These are phyloP conservation scores for Capsicum pubescens DNA, from an alignment of 257 asterid species.

Conservation along the genomic window DNA sequence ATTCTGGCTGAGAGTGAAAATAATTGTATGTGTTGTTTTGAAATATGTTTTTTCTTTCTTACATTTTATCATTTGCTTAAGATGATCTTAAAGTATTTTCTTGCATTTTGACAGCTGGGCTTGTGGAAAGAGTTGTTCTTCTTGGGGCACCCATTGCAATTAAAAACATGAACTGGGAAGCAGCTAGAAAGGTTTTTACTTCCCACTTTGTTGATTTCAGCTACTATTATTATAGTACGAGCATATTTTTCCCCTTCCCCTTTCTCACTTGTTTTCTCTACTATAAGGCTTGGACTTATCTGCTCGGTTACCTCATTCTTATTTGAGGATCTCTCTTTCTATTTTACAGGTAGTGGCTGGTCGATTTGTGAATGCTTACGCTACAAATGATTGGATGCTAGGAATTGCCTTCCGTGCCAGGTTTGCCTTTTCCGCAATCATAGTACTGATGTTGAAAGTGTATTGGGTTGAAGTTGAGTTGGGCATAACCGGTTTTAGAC, in stretches of 20 bases:
- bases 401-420: slow-evolving; percentile 95
- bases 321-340: slow-evolving; percentile 33
- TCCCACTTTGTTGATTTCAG: not conserved
- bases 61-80: slow-evolving; percentile 18
- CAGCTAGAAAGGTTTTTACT: slow-evolving; percentile 71
- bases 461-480: not conserved
- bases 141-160: slow-evolving; percentile 97
- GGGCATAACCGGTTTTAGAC: not conserved
- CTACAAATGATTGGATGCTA: slow-evolving; percentile 96
- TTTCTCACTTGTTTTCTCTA: slow-evolving; percentile 20
- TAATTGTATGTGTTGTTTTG: slow-evolving; percentile 50
- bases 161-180: slow-evolving; percentile 87
- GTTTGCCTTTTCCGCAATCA: slow-evolving; percentile 41
- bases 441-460: slow-evolving; percentile 10
- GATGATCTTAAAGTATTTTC: slow-evolving; percentile 29
- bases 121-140: slow-evolving; percentile 89
- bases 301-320: slow-evolving; percentile 29
- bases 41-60: not conserved
- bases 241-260: slow-evolving; percentile 6
- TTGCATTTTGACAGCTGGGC: slow-evolving; percentile 58
- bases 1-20: slow-evolving; percentile 65
- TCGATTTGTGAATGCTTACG: slow-evolving; percentile 81
- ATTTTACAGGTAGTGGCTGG: slow-evolving; percentile 84
- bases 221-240: not conserved
- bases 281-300: not conserved